Evolutionary conservation across 2,329 filamentous ascomycete species (phyloP).

Genomic region (Hortaea sp.): DNA sequence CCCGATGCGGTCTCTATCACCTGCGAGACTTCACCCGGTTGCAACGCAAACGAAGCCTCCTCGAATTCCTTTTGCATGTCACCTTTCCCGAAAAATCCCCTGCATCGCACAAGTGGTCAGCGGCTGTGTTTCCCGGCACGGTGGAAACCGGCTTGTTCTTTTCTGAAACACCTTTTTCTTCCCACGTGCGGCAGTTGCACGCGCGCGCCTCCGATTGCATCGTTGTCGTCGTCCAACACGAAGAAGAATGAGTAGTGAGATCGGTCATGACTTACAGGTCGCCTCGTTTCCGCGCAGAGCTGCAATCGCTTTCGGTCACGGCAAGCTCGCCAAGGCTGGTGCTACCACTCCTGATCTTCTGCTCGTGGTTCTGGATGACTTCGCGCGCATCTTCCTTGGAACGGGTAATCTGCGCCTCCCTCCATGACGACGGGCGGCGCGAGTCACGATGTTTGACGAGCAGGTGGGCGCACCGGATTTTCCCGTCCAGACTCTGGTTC

Average conservation of each 20-base stretch:
- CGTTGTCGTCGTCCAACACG: neutral
- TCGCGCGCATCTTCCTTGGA: slow-evolving; percentile 74
- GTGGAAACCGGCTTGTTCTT: neutral
- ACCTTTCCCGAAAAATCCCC: slow-evolving; percentile 81
- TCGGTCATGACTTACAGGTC: slow-evolving; percentile 54
- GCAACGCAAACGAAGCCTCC: slow-evolving; percentile 82
- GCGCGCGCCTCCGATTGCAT: neutral
- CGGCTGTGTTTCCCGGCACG: slow-evolving; percentile 1
- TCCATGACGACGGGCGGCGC: slow-evolving; percentile 84
- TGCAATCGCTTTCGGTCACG: slow-evolving; percentile 84
- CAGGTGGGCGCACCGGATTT: slow-evolving; percentile 87
- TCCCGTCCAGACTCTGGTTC: slow-evolving; percentile 47
- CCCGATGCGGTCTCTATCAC: slow-evolving; percentile 90
- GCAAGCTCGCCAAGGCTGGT: slow-evolving; percentile 72
- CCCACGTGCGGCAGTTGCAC: neutral
- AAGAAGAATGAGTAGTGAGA: neutral
- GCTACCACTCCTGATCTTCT: slow-evolving; percentile 62
- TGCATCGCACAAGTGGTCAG: slow-evolving; percentile 23
- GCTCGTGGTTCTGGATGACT: slow-evolving; percentile 67
- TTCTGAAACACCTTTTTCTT: neutral
- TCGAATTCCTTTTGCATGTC: slow-evolving; percentile 99
- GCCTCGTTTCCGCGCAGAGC: slow-evolving; percentile 84
- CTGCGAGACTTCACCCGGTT: slow-evolving; percentile 75
- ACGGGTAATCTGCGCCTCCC: slow-evolving; percentile 79
- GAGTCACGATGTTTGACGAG: slow-evolving; percentile 89